A percentile compares a stretch with the other conserved stretches of the same genome.
These are phyloP conservation scores for Lasiodiplodia sp. DNA, from an alignment of 2,329 filamentous ascomycete species.

Conservation along the genomic window DNA sequence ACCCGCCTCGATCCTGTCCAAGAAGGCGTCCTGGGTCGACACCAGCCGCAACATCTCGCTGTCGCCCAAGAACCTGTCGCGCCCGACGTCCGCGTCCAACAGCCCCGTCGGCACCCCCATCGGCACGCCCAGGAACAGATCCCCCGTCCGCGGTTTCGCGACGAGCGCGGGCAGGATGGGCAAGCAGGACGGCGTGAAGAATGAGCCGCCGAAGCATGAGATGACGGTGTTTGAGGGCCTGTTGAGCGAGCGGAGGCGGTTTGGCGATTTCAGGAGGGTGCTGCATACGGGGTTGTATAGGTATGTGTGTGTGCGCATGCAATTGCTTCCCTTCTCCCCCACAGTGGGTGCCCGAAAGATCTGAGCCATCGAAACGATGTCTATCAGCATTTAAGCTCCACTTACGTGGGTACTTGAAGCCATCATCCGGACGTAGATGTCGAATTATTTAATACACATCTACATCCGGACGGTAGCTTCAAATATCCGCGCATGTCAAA, in stretches of 20 bases:
- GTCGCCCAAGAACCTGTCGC: not conserved
- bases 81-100: not conserved
- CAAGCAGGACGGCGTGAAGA: constrained; percentile 34
- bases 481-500: too few relatives aligned
- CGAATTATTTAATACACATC: too few relatives aligned
- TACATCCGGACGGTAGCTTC: too few relatives aligned
- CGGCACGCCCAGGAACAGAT: not conserved
- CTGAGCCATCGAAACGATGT: too few relatives aligned
- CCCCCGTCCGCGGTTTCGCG: not conserved
- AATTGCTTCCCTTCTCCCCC: too few relatives aligned
- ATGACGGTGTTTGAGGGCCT: constrained; percentile 69
- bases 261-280: constrained; percentile 67
- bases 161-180: constrained; percentile 32
- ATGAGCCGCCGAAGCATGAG: constrained; percentile 48
- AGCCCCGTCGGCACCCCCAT: not conserved
- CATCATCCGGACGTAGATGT: too few relatives aligned
- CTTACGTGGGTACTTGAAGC: too few relatives aligned
- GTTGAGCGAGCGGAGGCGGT: constrained; percentile 61
- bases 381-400: too few relatives aligned
- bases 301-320: not conserved
- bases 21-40: constrained; percentile 19
- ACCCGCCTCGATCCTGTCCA: constrained; percentile 24
- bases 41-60: constrained; percentile 20
- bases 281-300: constrained; percentile 68
- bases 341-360: too few relatives aligned